Evolutionary conservation across 2,329 filamentous ascomycete genomes (phyloP), one percentile per base, ranked within the genome.

Genomic region (Fusarium brevicatenulatum): DNA sequence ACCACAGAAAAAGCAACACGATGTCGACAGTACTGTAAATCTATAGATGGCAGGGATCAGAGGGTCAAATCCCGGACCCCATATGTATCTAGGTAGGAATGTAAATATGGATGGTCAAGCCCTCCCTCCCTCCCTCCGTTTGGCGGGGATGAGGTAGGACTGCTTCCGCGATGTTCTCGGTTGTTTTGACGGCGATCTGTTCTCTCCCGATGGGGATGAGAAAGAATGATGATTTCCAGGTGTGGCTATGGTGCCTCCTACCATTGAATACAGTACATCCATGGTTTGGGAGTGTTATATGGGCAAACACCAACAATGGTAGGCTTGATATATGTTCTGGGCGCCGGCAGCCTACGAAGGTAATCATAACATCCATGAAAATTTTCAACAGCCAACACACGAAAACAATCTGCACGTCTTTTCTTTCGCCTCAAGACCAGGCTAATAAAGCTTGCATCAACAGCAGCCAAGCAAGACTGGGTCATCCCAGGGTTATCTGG

Each of bases 371-470:
- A 25, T 25, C 25, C 40, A 44, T 59, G 63, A 66, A 66, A 55
- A 23, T 70, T 74, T 62, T 55, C 71, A 69, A 68, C 40, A 50
- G 46, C 53, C 62, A 74, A 58, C 52, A 32, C 68, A 60, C 62
- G 65, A 63, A 25, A 12, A 57, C 32, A 53, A 44, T 63, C 75
- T 77, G 73, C 73, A 72, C 62, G 54, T 47, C 40, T 64, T 59
- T 70, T 47, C 50, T 68, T 67, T 65, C 28, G 59, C 61, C 47
- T 40, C 37, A 65, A 59, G 57, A 34, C 66, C 53, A 32, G 66
- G 64, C 60, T 25, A 25, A 25, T 63, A 66, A 66, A 66, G 70
- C 71, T 68, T 64, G 66, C 67, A 54, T 62, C 60, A 57, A 49
- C 25, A 25, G 25, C 47, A 59, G 49, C 63, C 66, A 68, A 62